These are phyloP conservation scores for Helianthus annuus DNA, from an alignment of 129 eudicot species.

Conservation along the genomic window DNA sequence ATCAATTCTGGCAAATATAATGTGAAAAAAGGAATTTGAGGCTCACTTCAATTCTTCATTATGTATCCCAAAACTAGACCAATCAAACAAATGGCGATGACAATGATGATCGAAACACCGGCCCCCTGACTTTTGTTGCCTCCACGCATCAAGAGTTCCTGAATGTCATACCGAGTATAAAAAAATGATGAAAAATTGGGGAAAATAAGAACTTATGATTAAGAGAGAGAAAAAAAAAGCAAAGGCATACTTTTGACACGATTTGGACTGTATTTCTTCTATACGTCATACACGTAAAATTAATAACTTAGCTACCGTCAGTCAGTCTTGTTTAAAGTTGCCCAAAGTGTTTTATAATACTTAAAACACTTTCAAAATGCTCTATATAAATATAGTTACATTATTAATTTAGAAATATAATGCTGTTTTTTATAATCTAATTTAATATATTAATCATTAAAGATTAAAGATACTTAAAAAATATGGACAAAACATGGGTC, in stretches of 20 bases:
- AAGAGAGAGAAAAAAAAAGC: not conserved
- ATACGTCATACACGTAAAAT: not conserved
- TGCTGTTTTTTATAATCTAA: not conserved
- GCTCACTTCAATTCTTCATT: slow-evolving; percentile 35
- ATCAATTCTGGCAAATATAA: slow-evolving; percentile 21
- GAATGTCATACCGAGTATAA: slow-evolving; percentile 16
- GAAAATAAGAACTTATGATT: not conserved
- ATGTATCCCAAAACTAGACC: slow-evolving; percentile 65
- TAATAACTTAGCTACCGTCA: not conserved
- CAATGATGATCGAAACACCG: slow-evolving; percentile 61
- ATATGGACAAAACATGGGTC: not conserved
- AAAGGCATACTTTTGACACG: not conserved
- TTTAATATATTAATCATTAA: not conserved
- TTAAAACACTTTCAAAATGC: not conserved
- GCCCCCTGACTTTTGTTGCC: slow-evolving; percentile 54
- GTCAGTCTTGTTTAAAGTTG: not conserved
- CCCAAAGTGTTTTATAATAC: not conserved
- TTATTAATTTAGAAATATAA: not conserved
- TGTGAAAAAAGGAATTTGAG: slow-evolving; percentile 12
- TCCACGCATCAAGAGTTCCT: slow-evolving; percentile 62
- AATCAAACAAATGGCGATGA: slow-evolving; percentile 54
- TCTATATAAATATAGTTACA: not conserved
- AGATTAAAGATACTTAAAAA: not conserved
- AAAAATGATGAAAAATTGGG: not conserved
- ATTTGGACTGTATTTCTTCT: not conserved